Evolutionary conservation across 768 basidiomycete genomes (phyloP).

Genomic region (Phylloporus sp.): DNA sequence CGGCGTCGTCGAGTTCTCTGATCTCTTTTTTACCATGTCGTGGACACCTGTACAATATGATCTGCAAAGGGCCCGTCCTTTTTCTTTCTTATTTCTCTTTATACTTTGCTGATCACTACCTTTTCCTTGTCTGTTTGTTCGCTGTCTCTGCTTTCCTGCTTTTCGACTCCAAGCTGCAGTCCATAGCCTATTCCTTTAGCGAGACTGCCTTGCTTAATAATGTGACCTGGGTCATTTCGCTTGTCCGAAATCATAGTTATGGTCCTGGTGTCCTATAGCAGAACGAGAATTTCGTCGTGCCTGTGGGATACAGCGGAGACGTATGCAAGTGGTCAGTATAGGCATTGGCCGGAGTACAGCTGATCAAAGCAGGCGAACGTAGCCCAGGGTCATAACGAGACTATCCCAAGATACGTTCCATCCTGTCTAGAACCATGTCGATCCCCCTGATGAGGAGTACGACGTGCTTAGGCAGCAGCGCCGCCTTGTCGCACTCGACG

Average conservation of each 20-base stretch:
- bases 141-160: slow-evolving; percentile 8
- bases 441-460: slow-evolving; percentile 56
- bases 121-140: slow-evolving; percentile 6
- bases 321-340: background rate
- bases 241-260: too few relatives aligned
- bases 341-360: background rate
- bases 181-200: slow-evolving; percentile 19
- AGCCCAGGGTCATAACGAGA: background rate
- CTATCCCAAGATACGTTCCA: slow-evolving; percentile 50
- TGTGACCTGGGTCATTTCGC: slow-evolving; percentile 6
- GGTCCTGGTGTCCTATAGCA: background rate
- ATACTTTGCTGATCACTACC: slow-evolving; percentile 13
- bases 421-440: slow-evolving; percentile 57
- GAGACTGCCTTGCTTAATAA: slow-evolving; percentile 11
- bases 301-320: background rate
- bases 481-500: slow-evolving; percentile 18
- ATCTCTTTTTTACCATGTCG: background rate
- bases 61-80: slow-evolving; percentile 9
- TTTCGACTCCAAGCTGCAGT: background rate
- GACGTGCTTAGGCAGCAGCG: slow-evolving; percentile 54
- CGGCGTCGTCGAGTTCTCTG: background rate
- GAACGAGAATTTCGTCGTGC: background rate
- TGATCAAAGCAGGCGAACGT: background rate
- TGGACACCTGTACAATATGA: slow-evolving; percentile 20
- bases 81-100: slow-evolving; percentile 33